Evolutionary conservation across 352 stramenopile species (phyloP).

Genomic region (Phytophthora lateralis): DNA sequence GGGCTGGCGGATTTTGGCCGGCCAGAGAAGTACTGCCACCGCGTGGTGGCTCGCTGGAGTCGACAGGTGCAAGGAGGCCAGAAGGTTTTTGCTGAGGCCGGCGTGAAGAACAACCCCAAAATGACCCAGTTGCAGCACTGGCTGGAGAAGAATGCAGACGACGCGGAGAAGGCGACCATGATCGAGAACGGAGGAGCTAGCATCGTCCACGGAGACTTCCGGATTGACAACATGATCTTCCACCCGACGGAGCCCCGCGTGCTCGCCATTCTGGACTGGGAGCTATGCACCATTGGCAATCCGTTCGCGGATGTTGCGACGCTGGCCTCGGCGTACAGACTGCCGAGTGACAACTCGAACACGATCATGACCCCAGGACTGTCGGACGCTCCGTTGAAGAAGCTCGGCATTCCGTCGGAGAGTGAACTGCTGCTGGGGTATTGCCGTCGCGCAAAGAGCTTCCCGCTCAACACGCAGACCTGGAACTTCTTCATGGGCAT

Average conservation of each 20-base stretch:
- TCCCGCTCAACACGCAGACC: conserved; percentile 52
- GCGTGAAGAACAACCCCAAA: conserved; percentile 59
- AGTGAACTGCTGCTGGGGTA: conserved; percentile 65
- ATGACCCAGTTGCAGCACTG: conserved; percentile 61
- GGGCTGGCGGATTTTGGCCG: conserved; percentile 66
- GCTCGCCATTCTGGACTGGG: conserved; percentile 87
- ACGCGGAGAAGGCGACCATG: conserved; percentile 51
- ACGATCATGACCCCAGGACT: conserved; percentile 67
- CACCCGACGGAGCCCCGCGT: conserved; percentile 85
- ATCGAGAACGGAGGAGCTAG: conserved; percentile 23
- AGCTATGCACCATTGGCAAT: conserved; percentile 88
- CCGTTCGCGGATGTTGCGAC: conserved; percentile 84
- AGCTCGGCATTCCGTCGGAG: conserved; percentile 69
- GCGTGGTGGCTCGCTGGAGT: conserved; percentile 75
- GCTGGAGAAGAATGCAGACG: conserved; percentile 58
- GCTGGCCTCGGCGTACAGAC: conserved; percentile 56
- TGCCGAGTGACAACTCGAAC: conserved; percentile 43
- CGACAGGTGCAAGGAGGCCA: conserved; percentile 66
- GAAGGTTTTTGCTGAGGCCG: conserved; percentile 50
- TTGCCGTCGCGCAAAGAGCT: conserved; percentile 54
- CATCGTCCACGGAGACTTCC: conserved; percentile 90
- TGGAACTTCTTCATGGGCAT: conserved; percentile 84
- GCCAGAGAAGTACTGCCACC: conserved; percentile 71
- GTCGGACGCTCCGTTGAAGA: conserved; percentile 44
- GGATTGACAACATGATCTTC: conserved; percentile 89